phyloP scores from a whole-genome alignment of 352 stramenopile species.

The Pythium phragmitis region DNA sequence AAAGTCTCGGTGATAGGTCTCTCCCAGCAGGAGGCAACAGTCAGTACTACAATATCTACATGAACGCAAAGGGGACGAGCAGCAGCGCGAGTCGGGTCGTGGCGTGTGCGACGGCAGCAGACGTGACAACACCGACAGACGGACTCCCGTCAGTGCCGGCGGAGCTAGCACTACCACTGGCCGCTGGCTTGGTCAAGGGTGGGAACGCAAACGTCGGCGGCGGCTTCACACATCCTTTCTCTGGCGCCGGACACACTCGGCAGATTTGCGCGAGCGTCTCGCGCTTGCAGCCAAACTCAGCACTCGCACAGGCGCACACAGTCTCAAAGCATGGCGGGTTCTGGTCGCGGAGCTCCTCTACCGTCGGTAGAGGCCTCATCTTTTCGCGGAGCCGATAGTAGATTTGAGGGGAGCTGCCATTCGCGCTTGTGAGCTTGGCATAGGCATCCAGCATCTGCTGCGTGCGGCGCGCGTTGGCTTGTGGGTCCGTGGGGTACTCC shows the following conservation, averaged over 20 bases:
- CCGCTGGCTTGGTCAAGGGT: conserved; percentile 21
- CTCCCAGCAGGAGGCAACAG: too few relatives aligned
- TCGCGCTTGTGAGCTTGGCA: conserved; percentile 19
- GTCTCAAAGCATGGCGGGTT: conserved; percentile 40
- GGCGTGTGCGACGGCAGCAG: not conserved
- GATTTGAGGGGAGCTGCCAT: conserved; percentile 10
- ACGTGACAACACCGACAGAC: not conserved
- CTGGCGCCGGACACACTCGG: conserved; percentile 18
- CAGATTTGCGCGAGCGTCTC: conserved; percentile 32
- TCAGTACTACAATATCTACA: too few relatives aligned
- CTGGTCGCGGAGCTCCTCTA: conserved; percentile 24
- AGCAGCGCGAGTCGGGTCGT: too few relatives aligned
- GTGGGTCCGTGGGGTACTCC: conserved; percentile 27
- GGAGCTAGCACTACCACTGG: not conserved
- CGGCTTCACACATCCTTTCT: conserved; percentile 12
- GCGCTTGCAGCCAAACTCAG: conserved; percentile 15
- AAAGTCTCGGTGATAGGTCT: too few relatives aligned
- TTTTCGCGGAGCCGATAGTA: conserved; percentile 12
- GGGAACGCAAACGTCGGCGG: conserved; percentile 26
- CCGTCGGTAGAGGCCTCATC: conserved; percentile 29
- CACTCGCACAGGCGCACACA: conserved; percentile 23
- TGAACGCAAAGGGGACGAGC: too few relatives aligned
- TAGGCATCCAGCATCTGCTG: conserved; percentile 29
- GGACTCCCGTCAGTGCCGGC: not conserved
- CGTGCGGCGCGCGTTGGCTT: conserved; percentile 23